Evolutionary conservation across 306 rosid genomes (phyloP).

Genomic region (Quercus glauca): DNA sequence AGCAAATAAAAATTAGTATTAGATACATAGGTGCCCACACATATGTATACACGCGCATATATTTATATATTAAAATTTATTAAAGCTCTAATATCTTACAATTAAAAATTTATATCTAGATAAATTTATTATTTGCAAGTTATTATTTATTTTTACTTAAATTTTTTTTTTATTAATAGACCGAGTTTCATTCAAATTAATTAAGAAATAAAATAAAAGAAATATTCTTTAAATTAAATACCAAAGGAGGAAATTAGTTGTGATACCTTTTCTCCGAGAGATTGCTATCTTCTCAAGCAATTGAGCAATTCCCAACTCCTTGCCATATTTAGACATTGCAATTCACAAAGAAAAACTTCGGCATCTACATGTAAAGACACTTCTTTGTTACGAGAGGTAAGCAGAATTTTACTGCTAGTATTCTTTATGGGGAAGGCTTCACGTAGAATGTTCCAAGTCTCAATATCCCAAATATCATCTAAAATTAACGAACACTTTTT

Average conservation of each 20-base stretch:
- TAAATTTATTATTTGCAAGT: too few species aligned
- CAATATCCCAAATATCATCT: background rate
- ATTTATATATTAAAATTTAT: too few species aligned
- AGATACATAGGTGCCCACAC: too few species aligned
- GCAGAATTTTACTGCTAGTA: rapidly evolving
- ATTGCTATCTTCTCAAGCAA: background rate
- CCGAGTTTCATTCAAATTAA: too few species aligned
- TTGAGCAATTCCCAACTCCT: background rate
- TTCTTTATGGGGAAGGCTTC: background rate
- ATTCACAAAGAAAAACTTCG: rapidly evolving
- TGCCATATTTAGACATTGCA: background rate
- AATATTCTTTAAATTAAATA: background rate
- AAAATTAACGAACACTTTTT: background rate
- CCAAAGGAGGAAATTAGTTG: background rate
- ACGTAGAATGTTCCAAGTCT: background rate
- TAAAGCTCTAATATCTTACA: too few species aligned
- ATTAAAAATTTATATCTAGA: too few species aligned
- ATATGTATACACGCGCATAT: too few species aligned
- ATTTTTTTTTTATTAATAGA: too few species aligned
- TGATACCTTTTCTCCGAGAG: background rate
- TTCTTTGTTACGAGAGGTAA: background rate
- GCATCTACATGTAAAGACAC: background rate
- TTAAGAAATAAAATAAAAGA: too few species aligned
- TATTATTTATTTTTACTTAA: too few species aligned
- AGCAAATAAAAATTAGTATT: too few species aligned